Evolutionary conservation across 2,329 filamentous ascomycete species (phyloP), one percentile per base, ranked within the genome.

Genomic region (Periglandula ipomoeae): DNA sequence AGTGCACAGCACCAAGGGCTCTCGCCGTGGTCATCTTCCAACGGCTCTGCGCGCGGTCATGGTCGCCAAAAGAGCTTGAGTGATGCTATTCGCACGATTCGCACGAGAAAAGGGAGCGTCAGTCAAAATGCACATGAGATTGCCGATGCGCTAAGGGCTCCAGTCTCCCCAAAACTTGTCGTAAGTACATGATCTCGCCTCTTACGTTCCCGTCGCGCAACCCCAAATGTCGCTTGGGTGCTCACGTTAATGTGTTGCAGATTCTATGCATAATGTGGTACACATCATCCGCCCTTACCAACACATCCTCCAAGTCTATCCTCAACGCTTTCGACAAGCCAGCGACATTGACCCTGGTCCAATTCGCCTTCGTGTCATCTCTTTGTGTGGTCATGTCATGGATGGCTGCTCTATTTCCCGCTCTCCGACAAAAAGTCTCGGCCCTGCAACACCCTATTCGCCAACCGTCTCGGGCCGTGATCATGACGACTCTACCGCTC

Each of bases 231-330:
- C 30, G 11, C 11, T 10, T 13, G 4, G 10, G 10, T 32, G 9
- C 30, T 32, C 30, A 32, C 30, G 15, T 32, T 15, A 5, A 10
- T 8, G 57, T 61, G 66, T 58, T 47, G 13, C 67, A 96, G 91
- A 69, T 78, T 45, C 82, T 96, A 44, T 97, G 91, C 68, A 71
- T 90, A 50, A 70, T 91, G 61, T 97, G 93, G 93, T 98, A 97
- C 72, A 79, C 87, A 65, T 95, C 90, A 22, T 97, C 91, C 39
- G 93, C 94, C 53, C 73, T 97, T 58, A 96, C 93, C 53, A 98
- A 97, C 65, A 96, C 93, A 2, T 97, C 93, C 22, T 96, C 93
- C 46, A 98, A 98, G 70, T 87, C 91, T 17, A 98, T 98, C 61
- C 75, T 97, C 53, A 96, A 89, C 57, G 87, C 88, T 39, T 88